phyloP scores from a whole-genome alignment of 139 green algal species.

The Volvox reticuliferus region DNA sequence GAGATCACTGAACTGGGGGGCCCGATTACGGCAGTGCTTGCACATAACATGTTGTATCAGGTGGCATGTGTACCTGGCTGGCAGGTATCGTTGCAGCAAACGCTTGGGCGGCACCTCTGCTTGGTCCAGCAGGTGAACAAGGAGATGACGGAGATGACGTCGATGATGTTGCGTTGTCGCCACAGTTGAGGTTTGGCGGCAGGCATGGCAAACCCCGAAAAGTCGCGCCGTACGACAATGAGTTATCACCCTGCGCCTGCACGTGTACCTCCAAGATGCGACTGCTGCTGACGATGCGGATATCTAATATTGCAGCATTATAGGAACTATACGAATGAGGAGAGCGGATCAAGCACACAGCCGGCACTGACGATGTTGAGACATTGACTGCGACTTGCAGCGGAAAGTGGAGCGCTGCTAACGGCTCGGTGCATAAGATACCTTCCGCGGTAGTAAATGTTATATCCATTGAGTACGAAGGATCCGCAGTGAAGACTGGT shows the following conservation, averaged over 20 bases:
- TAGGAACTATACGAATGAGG: not conserved
- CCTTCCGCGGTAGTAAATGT: not conserved
- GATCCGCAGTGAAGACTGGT: too few species aligned
- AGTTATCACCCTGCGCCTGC: not conserved
- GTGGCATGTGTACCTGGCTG: not conserved
- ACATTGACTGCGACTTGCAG: not conserved
- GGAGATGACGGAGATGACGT: not conserved
- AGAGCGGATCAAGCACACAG: not conserved
- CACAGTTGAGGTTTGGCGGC: not conserved
- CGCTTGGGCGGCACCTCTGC: not conserved
- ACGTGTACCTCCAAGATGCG: conserved; percentile 31
- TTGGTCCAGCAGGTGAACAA: not conserved
- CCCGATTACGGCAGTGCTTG: too few species aligned
- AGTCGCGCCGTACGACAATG: not conserved
- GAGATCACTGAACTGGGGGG: too few species aligned
- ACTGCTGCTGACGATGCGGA: not conserved
- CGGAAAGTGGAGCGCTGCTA: not conserved
- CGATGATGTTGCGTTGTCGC: not conserved
- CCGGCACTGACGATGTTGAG: not conserved
- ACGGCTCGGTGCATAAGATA: not conserved
- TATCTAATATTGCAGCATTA: not conserved
- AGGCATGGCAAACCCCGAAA: not conserved
- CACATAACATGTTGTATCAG: not conserved
- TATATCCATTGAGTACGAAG: not conserved
- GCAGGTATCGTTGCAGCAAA: not conserved